phyloP scores from a whole-genome alignment of 108 stramenopile species.

The Mediolabrus comicus region DNA sequence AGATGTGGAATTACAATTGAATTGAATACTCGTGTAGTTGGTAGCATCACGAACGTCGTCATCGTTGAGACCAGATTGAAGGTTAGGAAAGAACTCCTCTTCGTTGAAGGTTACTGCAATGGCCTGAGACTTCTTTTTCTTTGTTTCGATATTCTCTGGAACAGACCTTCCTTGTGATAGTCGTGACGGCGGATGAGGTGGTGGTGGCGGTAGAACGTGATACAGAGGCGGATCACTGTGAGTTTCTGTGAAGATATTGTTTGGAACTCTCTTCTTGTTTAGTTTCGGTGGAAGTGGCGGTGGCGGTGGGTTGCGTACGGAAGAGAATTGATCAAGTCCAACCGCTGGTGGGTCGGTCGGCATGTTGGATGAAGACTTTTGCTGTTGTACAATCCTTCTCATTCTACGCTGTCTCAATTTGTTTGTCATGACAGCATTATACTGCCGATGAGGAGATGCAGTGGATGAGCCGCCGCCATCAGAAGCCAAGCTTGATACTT shows the following conservation, averaged over 20 bases:
- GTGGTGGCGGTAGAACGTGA: background rate
- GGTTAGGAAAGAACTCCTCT: background rate
- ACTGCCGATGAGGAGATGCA: background rate
- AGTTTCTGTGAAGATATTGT: background rate
- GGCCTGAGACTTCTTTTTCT: background rate
- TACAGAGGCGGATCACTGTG: no score
- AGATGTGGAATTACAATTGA: background rate
- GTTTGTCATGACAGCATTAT: slow-evolving; percentile 29
- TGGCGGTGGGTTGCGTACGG: background rate
- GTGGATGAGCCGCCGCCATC: background rate
- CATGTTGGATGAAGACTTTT: background rate
- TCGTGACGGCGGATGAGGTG: background rate
- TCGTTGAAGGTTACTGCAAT: background rate
- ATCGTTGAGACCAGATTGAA: slow-evolving; percentile 1
- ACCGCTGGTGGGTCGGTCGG: background rate
- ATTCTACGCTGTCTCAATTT: slow-evolving; percentile 28
- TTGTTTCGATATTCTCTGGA: background rate
- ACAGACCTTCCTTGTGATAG: background rate
- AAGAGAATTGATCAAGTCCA: background rate
- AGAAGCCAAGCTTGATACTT: background rate
- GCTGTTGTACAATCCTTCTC: slow-evolving; percentile 8
- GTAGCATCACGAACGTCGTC: slow-evolving; percentile 38
- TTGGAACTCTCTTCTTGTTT: background rate
- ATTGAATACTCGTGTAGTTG: slow-evolving; percentile 41
- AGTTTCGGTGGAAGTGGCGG: background rate